Percentiles rank a stretch among this genome's conserved stretches.
Evolutionary conservation across 305 asterid genomes (phyloP).

Genomic region (Solanum hybrid): DNA sequence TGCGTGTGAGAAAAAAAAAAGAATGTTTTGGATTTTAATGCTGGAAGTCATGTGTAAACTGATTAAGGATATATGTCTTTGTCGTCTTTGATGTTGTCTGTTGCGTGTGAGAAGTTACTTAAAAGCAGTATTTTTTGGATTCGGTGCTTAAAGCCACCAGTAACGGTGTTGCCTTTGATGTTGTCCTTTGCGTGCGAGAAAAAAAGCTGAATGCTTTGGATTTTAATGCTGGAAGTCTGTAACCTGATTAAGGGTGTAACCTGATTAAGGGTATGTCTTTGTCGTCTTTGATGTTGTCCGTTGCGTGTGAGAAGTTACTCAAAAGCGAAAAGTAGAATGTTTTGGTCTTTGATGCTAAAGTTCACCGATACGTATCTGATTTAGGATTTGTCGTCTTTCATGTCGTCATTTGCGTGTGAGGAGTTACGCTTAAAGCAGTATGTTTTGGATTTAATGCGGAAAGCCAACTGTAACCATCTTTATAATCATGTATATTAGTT

Average conservation of each 20-base stretch:
- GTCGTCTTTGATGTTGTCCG: background rate
- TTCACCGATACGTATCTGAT: background rate
- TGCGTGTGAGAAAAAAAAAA: background rate
- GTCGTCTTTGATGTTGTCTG: background rate
- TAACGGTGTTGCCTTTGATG: background rate
- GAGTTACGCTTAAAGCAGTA: background rate
- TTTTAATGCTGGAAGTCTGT: background rate
- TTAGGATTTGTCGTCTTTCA: background rate
- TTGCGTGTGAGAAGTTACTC: background rate
- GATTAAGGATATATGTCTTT: background rate
- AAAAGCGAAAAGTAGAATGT: background rate
- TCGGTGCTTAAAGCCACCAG: background rate
- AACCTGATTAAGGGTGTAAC: background rate
- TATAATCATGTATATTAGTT: background rate
- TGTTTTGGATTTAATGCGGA: background rate
- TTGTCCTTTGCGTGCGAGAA: background rate
- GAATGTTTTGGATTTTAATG: background rate
- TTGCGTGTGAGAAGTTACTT: background rate
- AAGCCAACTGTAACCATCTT: background rate
- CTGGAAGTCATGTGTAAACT: background rate
- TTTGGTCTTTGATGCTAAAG: background rate
- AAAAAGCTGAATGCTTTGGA: background rate
- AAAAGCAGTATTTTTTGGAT: background rate
- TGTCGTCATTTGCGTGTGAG: background rate
- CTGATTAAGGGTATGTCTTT: background rate